These are phyloP conservation scores for Pelargonium exstipulatum DNA, from an alignment of 441 rosid genomes.

Conservation along the genomic window DNA sequence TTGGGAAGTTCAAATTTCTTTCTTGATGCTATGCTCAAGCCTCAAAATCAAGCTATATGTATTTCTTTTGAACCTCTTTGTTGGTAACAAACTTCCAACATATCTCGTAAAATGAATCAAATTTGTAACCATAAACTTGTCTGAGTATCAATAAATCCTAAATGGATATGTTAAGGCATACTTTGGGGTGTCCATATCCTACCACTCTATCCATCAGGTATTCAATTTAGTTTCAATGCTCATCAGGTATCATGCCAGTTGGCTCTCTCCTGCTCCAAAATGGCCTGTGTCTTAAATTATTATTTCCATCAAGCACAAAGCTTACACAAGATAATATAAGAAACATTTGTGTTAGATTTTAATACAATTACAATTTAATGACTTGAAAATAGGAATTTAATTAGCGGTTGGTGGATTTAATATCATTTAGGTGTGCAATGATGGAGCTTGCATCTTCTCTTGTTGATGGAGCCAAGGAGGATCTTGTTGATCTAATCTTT, in stretches of 20 bases:
- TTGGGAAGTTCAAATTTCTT: neutral
- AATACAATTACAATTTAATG: neutral
- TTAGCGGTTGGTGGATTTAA: neutral
- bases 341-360: neutral
- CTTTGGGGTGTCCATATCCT: neutral
- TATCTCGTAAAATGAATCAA: neutral
- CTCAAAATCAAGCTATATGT: neutral
- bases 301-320: neutral
- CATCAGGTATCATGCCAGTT: neutral
- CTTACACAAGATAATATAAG: neutral
- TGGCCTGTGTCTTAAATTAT: neutral
- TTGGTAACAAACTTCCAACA: neutral
- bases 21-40: neutral
- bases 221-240: neutral
- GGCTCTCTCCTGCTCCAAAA: neutral
- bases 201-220: neutral
- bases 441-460: slow-evolving; percentile 69
- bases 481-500: slow-evolving; percentile 62
- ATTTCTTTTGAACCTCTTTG: neutral
- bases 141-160: neutral
- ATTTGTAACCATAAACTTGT: neutral
- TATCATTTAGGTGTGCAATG: slow-evolving; percentile 48
- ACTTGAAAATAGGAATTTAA: neutral
- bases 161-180: neutral
- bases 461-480: slow-evolving; percentile 65